These are phyloP conservation scores for Aspergillus bombycis DNA, from an alignment of 2,329 filamentous ascomycete species.

Conservation along the genomic window DNA sequence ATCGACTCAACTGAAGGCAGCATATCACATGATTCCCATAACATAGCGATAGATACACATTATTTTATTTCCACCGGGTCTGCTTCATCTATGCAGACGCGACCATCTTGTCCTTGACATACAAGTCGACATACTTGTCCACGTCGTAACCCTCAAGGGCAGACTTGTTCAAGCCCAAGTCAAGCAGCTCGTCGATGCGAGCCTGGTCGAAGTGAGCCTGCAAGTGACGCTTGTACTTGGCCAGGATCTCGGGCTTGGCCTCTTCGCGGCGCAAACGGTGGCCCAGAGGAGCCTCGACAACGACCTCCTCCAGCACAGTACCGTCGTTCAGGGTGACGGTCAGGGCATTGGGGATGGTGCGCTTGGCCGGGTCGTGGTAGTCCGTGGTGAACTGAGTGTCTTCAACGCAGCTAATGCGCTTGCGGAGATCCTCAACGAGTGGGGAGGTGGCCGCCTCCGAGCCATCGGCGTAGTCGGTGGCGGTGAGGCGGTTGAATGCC, in stretches of 20 bases:
- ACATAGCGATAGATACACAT: conserved; percentile 6
- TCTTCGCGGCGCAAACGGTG: conserved; percentile 90
- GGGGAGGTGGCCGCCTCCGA: conserved; percentile 87
- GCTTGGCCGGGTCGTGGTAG: conserved; percentile 91
- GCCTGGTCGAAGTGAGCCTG: conserved; percentile 77
- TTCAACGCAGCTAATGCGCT: conserved; percentile 95
- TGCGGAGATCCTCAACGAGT: conserved; percentile 85
- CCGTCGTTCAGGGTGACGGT: conserved; percentile 95
- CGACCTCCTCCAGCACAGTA: conserved; percentile 85
- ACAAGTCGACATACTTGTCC: conserved; percentile 92
- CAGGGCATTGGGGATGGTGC: conserved; percentile 95
- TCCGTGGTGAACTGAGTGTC: conserved; percentile 92
- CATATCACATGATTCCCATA: background rate
- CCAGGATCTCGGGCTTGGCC: conserved; percentile 94
- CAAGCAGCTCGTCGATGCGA: conserved; percentile 79
- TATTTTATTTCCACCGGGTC: background rate
- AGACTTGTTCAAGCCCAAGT: conserved; percentile 74
- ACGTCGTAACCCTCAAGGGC: conserved; percentile 79
- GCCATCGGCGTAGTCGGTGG: conserved; percentile 90
- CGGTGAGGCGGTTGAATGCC: conserved; percentile 88
- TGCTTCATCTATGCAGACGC: conserved; percentile 23
- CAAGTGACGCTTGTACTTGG: conserved; percentile 93
- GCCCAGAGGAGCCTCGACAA: conserved; percentile 91
- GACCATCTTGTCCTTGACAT: conserved; percentile 59
- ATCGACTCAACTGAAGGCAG: background rate